These are phyloP conservation scores for Panus rudis DNA, from an alignment of 768 basidiomycete species.

Conservation along the genomic window DNA sequence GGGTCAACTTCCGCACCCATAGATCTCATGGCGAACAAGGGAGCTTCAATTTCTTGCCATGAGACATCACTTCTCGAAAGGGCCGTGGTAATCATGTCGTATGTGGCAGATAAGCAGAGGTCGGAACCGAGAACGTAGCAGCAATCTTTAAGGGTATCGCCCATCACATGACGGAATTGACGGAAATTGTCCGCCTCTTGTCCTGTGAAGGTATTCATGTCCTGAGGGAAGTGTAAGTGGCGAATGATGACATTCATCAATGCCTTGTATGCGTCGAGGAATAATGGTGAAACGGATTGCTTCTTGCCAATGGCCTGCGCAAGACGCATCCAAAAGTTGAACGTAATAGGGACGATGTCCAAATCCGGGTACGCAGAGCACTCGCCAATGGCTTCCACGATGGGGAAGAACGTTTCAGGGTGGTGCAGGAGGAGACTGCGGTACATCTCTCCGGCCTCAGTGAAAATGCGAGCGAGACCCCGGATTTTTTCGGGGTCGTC, in stretches of 20 bases:
- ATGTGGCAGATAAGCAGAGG: constrained; percentile 72
- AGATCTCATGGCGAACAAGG: constrained; percentile 93
- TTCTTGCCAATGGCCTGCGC: constrained; percentile 84
- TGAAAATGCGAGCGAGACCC: constrained; percentile 85
- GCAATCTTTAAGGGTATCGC: constrained; percentile 97
- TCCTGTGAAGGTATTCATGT: constrained; percentile 52
- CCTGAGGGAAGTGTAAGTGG: constrained; percentile 87
- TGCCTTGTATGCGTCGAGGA: constrained; percentile 74
- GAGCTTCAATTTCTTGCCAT: constrained; percentile 98
- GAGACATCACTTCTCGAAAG: constrained; percentile 57
- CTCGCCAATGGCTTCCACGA: constrained; percentile 90
- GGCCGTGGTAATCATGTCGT: constrained; percentile 71
- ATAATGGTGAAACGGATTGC: constrained; percentile 61
- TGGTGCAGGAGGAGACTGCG: constrained; percentile 83
- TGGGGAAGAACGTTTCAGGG: constrained; percentile 86
- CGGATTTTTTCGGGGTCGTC: constrained; percentile 86
- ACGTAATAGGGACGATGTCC: constrained; percentile 95
- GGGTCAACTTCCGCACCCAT: constrained; percentile 94
- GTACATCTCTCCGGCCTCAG: constrained; percentile 98
- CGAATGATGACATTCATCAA: constrained; percentile 82
- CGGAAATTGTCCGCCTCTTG: constrained; percentile 94
- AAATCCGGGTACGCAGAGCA: constrained; percentile 91
- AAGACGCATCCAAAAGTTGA: constrained; percentile 97
- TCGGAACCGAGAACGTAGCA: constrained; percentile 89
- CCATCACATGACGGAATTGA: constrained; percentile 95